Conservation (phyloP, 345 rosid genomes). For the Limnanthes douglasii region DNA sequence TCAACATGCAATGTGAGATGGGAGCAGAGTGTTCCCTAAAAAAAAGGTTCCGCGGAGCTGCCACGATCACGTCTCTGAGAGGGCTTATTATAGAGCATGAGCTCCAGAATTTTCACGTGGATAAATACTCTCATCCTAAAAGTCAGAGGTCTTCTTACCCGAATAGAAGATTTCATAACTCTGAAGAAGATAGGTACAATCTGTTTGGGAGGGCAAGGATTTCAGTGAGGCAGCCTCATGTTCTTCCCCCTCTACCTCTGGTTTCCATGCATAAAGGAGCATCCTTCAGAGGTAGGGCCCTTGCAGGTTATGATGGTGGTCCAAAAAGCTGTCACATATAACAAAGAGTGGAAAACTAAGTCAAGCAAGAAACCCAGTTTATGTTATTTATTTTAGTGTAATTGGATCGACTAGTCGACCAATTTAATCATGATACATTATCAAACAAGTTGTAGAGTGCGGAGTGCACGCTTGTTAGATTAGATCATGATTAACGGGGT, state of each 20-base stretch:
- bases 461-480: no score
- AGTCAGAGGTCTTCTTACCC: constrained; percentile 42
- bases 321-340: no score
- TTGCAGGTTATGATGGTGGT: constrained; percentile 26
- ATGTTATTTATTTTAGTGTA: no score
- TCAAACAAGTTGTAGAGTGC: no score
- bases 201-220: constrained; percentile 68
- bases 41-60: constrained; percentile 48
- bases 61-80: constrained; percentile 30
- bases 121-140: constrained; percentile 26
- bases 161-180: constrained; percentile 40
- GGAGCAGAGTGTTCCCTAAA: constrained; percentile 32
- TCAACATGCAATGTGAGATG: constrained; percentile 38
- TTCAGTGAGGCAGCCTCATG: constrained; percentile 88
- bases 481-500: no score
- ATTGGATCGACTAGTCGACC: no score
- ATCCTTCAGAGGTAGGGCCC: constrained; percentile 29
- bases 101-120: constrained; percentile 33
- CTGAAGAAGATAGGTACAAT: constrained; percentile 52
- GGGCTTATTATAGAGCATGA: constrained; percentile 40
- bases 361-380: no score
- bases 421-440: no score
- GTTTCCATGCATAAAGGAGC: constrained; percentile 39
- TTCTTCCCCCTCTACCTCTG: constrained; percentile 72
- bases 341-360: no score